Evolutionary conservation across 495 filamentous ascomycete genomes (phyloP), one percentile per base, ranked within the genome.

Genomic region (Alectoria sarmentosa): DNA sequence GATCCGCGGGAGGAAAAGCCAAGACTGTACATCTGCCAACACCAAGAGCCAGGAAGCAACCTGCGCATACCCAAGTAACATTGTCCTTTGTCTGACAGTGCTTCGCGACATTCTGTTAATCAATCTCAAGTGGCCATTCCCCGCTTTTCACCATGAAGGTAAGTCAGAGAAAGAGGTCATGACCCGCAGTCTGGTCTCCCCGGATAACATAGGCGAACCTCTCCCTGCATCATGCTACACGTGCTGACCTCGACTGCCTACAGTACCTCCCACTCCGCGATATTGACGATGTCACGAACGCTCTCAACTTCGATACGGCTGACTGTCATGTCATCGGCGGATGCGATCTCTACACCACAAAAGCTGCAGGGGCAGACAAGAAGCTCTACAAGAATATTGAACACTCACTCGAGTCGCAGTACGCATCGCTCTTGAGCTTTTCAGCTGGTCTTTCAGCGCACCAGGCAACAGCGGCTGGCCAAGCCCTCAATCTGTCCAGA

Each of bases 371-470:
- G 44, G 82, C 85, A 69, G 95, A 99, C 75, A 96, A 96, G 80
- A 97, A 96, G 75, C 80, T 98, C 4, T 98, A 98, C 82, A 93
- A 93, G 74, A 86, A 87, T 66, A 96, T 99, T 73, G 91, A 96
- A 69, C 83, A 90, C 63, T 88, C 86, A 4, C 86, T 99, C 38
- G 90, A 96, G 67, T 84, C 86, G 23, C 91, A 96, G 73, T 90
- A 98, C 80, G 90, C 92, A 69, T 88, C 90, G 4, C 83, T 93
- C 9, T 77, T 96, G 37, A 88, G 90, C 36, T 80, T 96, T 23
- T 90, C 90, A 14, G 88, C 88, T 2, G 89, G 88, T 7, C 77
- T 97, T 34, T 91, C 92, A 8, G 88, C 91, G 52, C 88, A 91
- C 4, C 83, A 90, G 63, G 80, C 81, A 14, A 77, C 74, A 30